Evolutionary conservation across 768 basidiomycete species (phyloP).

Genomic region (Pleurotus cornucopiae): DNA sequence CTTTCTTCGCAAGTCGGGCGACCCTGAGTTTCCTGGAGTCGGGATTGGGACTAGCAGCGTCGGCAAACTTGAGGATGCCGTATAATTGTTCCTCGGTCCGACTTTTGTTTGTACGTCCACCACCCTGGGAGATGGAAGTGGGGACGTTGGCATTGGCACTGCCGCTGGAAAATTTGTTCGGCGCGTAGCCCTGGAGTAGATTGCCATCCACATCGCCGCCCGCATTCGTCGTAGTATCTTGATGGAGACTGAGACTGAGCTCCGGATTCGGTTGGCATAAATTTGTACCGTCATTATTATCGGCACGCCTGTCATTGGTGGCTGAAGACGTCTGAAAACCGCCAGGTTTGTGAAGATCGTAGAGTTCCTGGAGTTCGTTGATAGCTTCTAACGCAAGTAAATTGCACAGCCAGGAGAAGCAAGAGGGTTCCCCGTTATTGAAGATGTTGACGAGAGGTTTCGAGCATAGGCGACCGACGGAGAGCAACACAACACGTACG

Average conservation of each 20-base stretch:
- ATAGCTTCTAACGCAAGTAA: slow-evolving; percentile 34
- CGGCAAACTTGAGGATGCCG: not conserved
- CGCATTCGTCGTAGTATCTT: not conserved
- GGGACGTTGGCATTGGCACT: not conserved
- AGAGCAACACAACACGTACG: slow-evolving; percentile 19
- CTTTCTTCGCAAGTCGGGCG: slow-evolving; percentile 39
- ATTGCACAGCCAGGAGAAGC: slow-evolving; percentile 12
- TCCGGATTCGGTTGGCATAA: not conserved
- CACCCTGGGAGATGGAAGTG: slow-evolving; percentile 2
- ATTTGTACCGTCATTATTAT: not conserved
- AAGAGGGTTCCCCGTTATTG: not conserved
- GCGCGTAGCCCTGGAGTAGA: no score
- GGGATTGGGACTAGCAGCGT: slow-evolving; percentile 7
- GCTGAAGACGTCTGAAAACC: not conserved
- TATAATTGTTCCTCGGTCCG: slow-evolving; percentile 4
- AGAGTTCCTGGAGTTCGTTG: slow-evolving; percentile 32
- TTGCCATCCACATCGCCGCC: not conserved
- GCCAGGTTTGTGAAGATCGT: slow-evolving; percentile 3
- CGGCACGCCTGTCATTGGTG: slow-evolving; percentile 4
- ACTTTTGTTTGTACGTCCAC: not conserved
- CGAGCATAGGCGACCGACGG: not conserved
- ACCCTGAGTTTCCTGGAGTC: slow-evolving; percentile 22
- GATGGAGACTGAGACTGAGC: not conserved
- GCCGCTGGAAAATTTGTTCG: not conserved
- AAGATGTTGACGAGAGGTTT: no score